phyloP scores from a whole-genome alignment of 176 grass and related monocot genomes.

The Raddia distichophylla region DNA sequence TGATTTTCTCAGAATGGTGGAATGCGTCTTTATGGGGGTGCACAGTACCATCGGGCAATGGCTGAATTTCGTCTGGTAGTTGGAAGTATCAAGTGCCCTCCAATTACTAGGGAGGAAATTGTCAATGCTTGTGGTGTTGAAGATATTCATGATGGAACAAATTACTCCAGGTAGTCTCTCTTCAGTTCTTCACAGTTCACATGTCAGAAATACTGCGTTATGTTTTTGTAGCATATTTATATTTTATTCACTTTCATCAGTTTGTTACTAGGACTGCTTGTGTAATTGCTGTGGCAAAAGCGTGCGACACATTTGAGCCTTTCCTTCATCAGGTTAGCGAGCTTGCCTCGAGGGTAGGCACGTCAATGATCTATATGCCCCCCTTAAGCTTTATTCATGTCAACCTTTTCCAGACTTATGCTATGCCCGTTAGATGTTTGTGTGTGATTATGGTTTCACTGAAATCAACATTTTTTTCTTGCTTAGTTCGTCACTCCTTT shows the following conservation, averaged over 20 bases:
- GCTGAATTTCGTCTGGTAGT: conserved; percentile 92
- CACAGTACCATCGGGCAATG: conserved; percentile 95
- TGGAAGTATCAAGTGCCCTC: conserved; percentile 85
- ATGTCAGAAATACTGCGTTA: conserved; percentile 25
- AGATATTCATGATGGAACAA: conserved; percentile 98
- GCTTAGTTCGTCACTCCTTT: neutral
- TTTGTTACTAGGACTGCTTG: conserved; percentile 80
- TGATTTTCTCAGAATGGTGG: conserved; percentile 71
- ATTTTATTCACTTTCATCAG: conserved; percentile 30
- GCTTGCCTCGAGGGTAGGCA: conserved; percentile 18
- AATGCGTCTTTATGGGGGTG: conserved; percentile 96
- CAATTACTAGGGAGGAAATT: conserved; percentile 96
- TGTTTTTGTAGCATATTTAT: conserved; percentile 3
- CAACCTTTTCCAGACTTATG: neutral
- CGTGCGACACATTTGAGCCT: conserved; percentile 84
- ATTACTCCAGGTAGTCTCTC: conserved; percentile 81
- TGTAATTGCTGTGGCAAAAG: conserved; percentile 96
- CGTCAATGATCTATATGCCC: conserved; percentile 4
- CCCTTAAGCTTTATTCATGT: conserved; percentile 23
- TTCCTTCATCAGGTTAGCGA: conserved; percentile 91
- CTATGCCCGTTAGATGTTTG: neutral
- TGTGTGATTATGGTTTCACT: conserved; percentile 37
- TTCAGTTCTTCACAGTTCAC: neutral
- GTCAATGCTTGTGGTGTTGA: conserved; percentile 99
- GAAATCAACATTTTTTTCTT: conserved; percentile 9